phyloP scores from a whole-genome alignment of 257 asterid species.

The Mentha longifolia region DNA sequence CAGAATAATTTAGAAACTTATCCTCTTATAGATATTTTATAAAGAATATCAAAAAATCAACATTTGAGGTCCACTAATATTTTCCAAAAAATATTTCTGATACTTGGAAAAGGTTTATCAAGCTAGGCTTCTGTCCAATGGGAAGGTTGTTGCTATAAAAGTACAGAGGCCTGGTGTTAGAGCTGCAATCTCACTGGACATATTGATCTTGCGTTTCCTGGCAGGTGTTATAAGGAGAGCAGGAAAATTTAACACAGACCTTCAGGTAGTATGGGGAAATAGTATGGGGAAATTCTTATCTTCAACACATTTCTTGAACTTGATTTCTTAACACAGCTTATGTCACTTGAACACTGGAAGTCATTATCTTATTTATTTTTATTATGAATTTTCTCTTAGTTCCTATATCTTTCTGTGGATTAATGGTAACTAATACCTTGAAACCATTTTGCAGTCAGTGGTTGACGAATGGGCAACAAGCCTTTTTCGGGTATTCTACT shows the following conservation, averaged over 20 bases:
- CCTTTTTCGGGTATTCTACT: slow-evolving; percentile 84
- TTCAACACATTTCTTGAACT: slow-evolving; percentile 15
- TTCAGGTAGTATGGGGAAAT: slow-evolving; percentile 64
- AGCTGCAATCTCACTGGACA: slow-evolving; percentile 95
- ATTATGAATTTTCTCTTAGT: slow-evolving; percentile 11
- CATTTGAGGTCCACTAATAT: slow-evolving; percentile 15
- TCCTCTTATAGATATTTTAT: slow-evolving; percentile 15
- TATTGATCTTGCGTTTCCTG: slow-evolving; percentile 80
- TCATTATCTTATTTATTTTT: not conserved
- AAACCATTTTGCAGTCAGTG: slow-evolving; percentile 63
- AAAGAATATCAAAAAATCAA: slow-evolving; percentile 10
- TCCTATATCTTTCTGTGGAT: not conserved
- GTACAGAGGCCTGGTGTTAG: slow-evolving; percentile 99
- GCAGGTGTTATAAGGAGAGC: slow-evolving; percentile 77
- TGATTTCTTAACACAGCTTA: slow-evolving; percentile 11
- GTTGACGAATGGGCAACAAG: slow-evolving; percentile 99
- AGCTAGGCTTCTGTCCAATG: slow-evolving; percentile 86
- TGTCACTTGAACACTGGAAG: not conserved
- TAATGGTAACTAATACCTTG: slow-evolving; percentile 33
- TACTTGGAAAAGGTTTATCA: slow-evolving; percentile 74
- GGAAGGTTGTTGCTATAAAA: slow-evolving; percentile 87
- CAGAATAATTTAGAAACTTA: slow-evolving; percentile 16
- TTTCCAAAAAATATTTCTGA: slow-evolving; percentile 19
- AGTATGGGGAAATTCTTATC: slow-evolving; percentile 30
- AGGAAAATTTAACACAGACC: slow-evolving; percentile 85